These are phyloP conservation scores for Colletotrichum spinosum DNA, from an alignment of 2,329 filamentous ascomycete genomes.

Conservation along the genomic window DNA sequence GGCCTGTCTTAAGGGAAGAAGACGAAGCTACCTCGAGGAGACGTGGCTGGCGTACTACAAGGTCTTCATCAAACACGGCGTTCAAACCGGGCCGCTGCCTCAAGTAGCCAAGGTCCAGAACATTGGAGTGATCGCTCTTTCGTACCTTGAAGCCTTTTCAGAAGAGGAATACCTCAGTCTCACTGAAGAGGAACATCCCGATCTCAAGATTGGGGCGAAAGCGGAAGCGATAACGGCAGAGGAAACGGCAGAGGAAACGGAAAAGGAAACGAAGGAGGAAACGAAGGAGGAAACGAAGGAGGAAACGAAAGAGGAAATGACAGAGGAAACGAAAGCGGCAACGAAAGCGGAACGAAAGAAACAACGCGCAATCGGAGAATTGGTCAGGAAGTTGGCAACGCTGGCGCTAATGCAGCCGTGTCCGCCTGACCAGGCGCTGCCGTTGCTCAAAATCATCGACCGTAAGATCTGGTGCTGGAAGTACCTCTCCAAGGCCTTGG, in stretches of 20 bases:
- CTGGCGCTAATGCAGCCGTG: constrained; percentile 49
- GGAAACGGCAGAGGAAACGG: too few relatives aligned
- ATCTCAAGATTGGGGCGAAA: too few relatives aligned
- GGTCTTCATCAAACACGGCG: constrained; percentile 28
- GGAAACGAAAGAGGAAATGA: too few relatives aligned
- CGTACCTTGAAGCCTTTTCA: constrained; percentile 39
- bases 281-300: too few relatives aligned
- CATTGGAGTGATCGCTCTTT: constrained; percentile 47
- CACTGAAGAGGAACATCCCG: too few relatives aligned
- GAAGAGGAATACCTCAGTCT: too few relatives aligned
- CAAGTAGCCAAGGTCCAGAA: constrained; percentile 43
- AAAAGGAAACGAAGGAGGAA: too few relatives aligned
- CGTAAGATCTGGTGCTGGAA: constrained; percentile 56
- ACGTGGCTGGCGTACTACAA: constrained; percentile 51
- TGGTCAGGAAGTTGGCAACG: constrained; percentile 47
- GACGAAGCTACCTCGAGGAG: constrained; percentile 52
- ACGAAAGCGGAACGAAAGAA: not conserved
- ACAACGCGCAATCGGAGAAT: constrained; percentile 36
- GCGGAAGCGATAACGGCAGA: too few relatives aligned
- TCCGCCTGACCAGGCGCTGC: constrained; percentile 46
- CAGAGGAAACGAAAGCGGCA: constrained; percentile 17
- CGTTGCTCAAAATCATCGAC: constrained; percentile 54
- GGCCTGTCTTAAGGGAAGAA: constrained; percentile 47
- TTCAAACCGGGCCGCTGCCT: constrained; percentile 26
- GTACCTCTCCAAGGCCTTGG: constrained; percentile 51